Conservation (phyloP, 73 alveolate species). For the Paramecium caudatum region DNA sequence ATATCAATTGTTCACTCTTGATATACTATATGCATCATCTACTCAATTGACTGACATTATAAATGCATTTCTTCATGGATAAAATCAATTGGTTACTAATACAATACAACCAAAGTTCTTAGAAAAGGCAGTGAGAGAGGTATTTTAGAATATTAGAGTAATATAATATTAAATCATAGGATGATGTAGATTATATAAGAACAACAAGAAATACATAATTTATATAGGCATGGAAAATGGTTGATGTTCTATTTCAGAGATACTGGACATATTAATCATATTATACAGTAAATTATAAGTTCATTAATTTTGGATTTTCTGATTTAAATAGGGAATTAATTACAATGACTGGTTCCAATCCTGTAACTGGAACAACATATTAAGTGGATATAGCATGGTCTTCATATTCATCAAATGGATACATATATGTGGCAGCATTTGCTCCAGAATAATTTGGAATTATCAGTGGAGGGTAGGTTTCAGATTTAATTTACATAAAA, state of each 20-base stretch:
- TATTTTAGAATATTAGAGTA: conserved; percentile 27
- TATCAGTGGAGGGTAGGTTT: background rate
- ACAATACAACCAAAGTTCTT: conserved; percentile 32
- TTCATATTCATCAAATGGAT: conserved; percentile 7
- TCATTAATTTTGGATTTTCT: conserved; percentile 10
- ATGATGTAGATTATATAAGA: background rate
- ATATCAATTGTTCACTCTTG: conserved; percentile 22
- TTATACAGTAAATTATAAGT: background rate
- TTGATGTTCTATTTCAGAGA: background rate
- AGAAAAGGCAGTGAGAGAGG: conserved; percentile 37
- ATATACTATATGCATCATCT: conserved; percentile 6
- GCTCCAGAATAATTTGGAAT: conserved; percentile 62
- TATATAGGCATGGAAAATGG: background rate
- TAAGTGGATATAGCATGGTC: background rate
- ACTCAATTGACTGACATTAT: background rate
- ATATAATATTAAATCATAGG: background rate
- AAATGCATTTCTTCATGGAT: conserved; percentile 34
- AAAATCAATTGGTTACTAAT: background rate
- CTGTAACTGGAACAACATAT: background rate
- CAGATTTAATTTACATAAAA: conserved; percentile 13
- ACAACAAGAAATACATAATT: background rate
- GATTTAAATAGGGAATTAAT: background rate
- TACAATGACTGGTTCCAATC: background rate
- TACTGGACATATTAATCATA: background rate
- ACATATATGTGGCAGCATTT: conserved; percentile 5